phyloP scores from a whole-genome alignment of 257 asterid species.

The Eucommia ulmoides region DNA sequence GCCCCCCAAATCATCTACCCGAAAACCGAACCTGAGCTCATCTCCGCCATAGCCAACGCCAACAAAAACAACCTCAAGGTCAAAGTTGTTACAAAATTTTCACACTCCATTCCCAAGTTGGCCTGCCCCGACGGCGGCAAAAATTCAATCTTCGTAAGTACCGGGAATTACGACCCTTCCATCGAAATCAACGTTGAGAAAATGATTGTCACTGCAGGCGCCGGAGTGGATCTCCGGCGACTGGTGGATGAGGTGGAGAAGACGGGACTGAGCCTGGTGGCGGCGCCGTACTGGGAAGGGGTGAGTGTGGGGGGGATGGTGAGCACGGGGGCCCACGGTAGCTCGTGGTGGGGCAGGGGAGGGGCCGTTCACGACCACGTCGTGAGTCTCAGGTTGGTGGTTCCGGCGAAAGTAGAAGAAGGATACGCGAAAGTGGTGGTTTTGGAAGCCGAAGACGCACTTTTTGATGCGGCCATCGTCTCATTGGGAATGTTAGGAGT shows the following conservation, averaged over 20 bases:
- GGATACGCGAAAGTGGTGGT: constrained; percentile 42
- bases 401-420: constrained; percentile 33
- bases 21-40: constrained; percentile 53
- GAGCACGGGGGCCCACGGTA: constrained; percentile 84
- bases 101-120: constrained; percentile 63
- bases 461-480: constrained; percentile 49
- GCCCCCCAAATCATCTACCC: constrained; percentile 43
- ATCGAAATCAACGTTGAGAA: constrained; percentile 27
- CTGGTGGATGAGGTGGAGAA: constrained; percentile 45
- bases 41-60: constrained; percentile 45
- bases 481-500: constrained; percentile 70
- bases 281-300: constrained; percentile 86
- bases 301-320: constrained; percentile 62
- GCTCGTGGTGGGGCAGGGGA: constrained; percentile 90
- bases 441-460: constrained; percentile 20
- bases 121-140: constrained; percentile 36
- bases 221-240: constrained; percentile 54
- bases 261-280: constrained; percentile 60
- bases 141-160: constrained; percentile 44
- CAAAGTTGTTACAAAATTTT: constrained; percentile 56
- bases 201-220: constrained; percentile 41
- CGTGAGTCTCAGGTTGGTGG: constrained; percentile 33
- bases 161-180: constrained; percentile 32
- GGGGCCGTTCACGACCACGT: constrained; percentile 86
- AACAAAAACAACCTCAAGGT: constrained; percentile 32